Base-by-base conservation (phyloP, 1,139 yeast species). In the Candida gigantensis region DNA sequence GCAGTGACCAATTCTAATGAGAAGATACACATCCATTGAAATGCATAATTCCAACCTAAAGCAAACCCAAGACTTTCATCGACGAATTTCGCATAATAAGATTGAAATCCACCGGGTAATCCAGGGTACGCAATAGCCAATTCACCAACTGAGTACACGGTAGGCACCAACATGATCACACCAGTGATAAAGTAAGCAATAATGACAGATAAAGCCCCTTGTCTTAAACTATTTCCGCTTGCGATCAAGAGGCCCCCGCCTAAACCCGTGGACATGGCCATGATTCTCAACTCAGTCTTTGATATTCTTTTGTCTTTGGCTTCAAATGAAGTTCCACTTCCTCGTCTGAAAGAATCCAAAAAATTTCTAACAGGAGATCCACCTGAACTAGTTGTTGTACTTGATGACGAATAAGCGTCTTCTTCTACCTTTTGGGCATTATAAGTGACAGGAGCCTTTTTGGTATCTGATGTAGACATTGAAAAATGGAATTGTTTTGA, bases 201-300 rank as follows among this genome's bases (percentile, higher is more conserved):
- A 28, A 65, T 50, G 28, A 64, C 67, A 26, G 63, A 57, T 5
- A 70, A 70, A 17, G 71, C 72, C 28, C 69, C 69, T 14, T 55
- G 42, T 15, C 54, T 50, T 37, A 65, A 55, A 23, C 62, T 58
- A 31, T 50, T 40, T 10, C 70, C 69, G 14, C 61, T 52, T 23
- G 71, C 69, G 33, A 68, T 66, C 37, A 65, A 65, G 26, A 68
- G 53, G 35, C 74, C 74, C 24, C 71, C 61, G 31, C 75, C 75
- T 33, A 69, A 65, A 33, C 70, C 65, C 18, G 72, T 69, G 28
- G 72, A 65, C 35, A 68, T 53, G 16, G 72, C 67, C 50, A 68
- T 68, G 60, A 68, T 62, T 41, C 65, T 65, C 40, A 67, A 55
- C 43, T 67, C 72, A 52, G 69, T 61, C 30, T 45, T 46, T 27